These are phyloP conservation scores for Colletotrichum sp. DNA, from an alignment of 2,329 filamentous ascomycete genomes.

Conservation along the genomic window DNA sequence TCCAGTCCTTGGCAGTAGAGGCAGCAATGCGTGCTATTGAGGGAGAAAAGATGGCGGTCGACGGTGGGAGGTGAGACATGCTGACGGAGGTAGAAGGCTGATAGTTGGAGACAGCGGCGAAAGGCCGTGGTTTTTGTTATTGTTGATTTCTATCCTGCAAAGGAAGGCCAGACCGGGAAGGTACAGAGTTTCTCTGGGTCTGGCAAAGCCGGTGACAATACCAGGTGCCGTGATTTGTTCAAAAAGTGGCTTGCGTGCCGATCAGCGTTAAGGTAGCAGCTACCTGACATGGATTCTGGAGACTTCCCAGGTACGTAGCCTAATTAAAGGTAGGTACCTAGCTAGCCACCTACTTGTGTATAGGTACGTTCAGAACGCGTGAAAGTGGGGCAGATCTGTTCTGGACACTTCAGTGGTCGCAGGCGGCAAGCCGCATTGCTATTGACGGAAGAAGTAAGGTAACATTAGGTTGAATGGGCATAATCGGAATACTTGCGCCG, in stretches of 20 bases:
- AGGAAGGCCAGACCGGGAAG: background rate
- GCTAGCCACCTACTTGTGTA: background rate
- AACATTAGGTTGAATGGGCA: background rate
- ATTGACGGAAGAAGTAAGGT: background rate
- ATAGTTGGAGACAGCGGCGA: background rate
- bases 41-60: slow-evolving; percentile 69
- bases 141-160: background rate
- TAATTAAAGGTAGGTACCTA: background rate
- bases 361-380: background rate
- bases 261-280: background rate
- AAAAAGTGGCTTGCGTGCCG: background rate
- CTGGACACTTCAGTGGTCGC: background rate
- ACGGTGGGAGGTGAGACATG: slow-evolving; percentile 43
- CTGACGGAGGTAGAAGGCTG: background rate
- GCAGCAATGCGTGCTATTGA: slow-evolving; percentile 76
- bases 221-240: background rate
- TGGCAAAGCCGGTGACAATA: background rate
- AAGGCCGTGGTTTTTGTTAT: background rate
- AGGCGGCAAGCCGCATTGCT: background rate
- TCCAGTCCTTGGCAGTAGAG: slow-evolving; percentile 89
- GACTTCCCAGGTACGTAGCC: background rate
- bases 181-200: background rate
- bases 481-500: background rate
- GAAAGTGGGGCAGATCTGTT: background rate
- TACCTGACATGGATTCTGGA: background rate